Evolutionary conservation across 2,329 filamentous ascomycete species (phyloP).

Genomic region (Tolypocladium pustulatum): DNA sequence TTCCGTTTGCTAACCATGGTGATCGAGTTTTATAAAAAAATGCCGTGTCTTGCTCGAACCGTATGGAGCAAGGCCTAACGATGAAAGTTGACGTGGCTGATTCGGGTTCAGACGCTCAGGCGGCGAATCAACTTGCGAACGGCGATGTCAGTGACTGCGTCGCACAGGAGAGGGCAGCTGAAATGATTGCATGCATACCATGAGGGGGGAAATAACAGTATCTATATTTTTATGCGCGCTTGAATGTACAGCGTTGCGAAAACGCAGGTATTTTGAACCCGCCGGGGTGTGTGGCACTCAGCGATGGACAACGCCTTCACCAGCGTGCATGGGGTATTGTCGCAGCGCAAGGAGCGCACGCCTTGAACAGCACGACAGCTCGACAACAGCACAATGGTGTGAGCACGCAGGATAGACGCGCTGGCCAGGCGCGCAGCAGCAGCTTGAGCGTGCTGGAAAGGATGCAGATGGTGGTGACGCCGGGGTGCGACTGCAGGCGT

Average conservation of each 20-base stretch:
- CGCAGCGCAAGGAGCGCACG: background rate
- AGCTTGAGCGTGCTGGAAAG: background rate
- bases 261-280: background rate
- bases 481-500: conserved; percentile 1
- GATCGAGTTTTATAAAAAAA: background rate
- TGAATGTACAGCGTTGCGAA: background rate
- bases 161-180: background rate
- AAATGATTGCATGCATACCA: background rate
- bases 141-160: background rate
- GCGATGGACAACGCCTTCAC: background rate
- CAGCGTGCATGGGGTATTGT: background rate
- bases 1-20: conserved; percentile 42
- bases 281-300: background rate
- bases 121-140: background rate
- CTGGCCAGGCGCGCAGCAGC: background rate
- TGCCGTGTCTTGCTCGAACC: background rate
- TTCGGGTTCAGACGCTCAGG: background rate
- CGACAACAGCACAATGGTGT: background rate
- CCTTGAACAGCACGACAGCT: background rate
- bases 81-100: background rate
- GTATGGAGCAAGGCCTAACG: background rate
- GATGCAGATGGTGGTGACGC: conserved; percentile 1
- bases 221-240: background rate
- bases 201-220: background rate
- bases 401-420: background rate